Base-by-base conservation (phyloP, 495 filamentous ascomycete genomes). In the Annulohypoxylon moriforme region DNA sequence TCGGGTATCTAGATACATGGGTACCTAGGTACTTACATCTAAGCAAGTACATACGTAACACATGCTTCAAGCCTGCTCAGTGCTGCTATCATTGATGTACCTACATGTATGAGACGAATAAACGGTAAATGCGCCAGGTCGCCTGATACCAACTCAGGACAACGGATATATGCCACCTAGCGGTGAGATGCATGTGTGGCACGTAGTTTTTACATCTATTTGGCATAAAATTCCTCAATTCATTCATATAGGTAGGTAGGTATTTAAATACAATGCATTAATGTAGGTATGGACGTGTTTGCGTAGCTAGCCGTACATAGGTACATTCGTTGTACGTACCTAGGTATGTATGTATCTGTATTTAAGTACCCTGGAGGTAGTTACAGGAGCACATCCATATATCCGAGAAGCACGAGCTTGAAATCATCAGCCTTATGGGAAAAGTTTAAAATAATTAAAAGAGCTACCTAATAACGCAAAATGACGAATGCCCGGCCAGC, bases 401-500 rank as follows among this genome's bases (percentile, higher is more conserved):
- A 16, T 44, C 13, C 40, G 58, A 40, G 49, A n/a, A 3, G 18
- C 8, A 9, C 18, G 24, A 10, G 20, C 3, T 10, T 24, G 18
- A 49, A 3, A 44, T 20, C 14, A 40, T 40, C 36, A 52, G 47
- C 47, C 47, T 29, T 52, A 29, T 14, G 5, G 25, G 22, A 52
- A 6, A 29, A 27, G 24, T 29, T 52, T 29, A 27, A 16, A 52
- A 27, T 9, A 25, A 14, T 13, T 4, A 40, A 16, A 47, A 40
- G 4, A 40, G 13, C 36, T 4, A 4, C 36, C 62, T 64, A 64
- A 20, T 20, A 47, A 73, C 38, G 70, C 60, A 61, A 50, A 57
- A 68, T 73, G 70, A 73, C 70, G 70, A 73, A 73, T 24, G 14
- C 6, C 6, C 2, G 29, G n/a, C 22, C 44, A 68, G 65, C 69